Evolutionary conservation across 805 yeast genomes (phyloP).

Genomic region (Wickerhamiella kazuoi): DNA sequence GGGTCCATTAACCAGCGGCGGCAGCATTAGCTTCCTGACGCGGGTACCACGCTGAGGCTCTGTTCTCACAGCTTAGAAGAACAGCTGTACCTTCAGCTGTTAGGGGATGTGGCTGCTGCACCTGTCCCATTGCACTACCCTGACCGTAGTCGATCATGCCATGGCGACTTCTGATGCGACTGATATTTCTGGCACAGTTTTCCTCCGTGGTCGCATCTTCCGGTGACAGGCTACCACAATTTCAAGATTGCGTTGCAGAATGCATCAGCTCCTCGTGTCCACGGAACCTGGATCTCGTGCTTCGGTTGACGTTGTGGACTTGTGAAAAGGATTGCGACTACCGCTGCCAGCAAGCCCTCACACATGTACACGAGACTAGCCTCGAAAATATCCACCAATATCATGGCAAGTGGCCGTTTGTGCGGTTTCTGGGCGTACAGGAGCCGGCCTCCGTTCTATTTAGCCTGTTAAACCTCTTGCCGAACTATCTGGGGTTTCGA

Average conservation of each 20-base stretch:
- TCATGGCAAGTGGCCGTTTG: constrained; percentile 97
- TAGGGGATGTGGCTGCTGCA: too few species aligned
- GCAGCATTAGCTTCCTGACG: too few species aligned
- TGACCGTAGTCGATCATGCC: too few species aligned
- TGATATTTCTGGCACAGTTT: too few species aligned
- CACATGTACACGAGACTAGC: constrained; percentile 29
- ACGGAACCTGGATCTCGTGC: constrained; percentile 21
- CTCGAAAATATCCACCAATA: constrained; percentile 51
- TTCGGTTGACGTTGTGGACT: constrained; percentile 46
- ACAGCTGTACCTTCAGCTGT: too few species aligned
- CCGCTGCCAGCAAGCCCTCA: constrained; percentile 68
- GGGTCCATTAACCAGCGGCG: too few species aligned
- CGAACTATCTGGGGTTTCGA: constrained; percentile 37
- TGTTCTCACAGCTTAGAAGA: too few species aligned
- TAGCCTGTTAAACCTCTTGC: constrained; percentile 50
- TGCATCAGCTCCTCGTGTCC: constrained; percentile 25
- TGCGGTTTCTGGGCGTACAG: constrained; percentile 60
- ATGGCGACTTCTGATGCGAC: too few species aligned
- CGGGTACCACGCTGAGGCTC: too few species aligned
- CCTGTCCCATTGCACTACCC: too few species aligned
- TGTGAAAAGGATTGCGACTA: constrained; percentile 78
- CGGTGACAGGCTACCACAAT: constrained; percentile 35
- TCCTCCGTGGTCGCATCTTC: constrained; percentile 25
- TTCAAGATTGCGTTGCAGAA: constrained; percentile 26
- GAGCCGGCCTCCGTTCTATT: constrained; percentile 69